A percentile compares a stretch with the other conserved stretches of the same genome.
phyloP scores from a whole-genome alignment of 2,329 filamentous ascomycete species.

The Capronia americana region DNA sequence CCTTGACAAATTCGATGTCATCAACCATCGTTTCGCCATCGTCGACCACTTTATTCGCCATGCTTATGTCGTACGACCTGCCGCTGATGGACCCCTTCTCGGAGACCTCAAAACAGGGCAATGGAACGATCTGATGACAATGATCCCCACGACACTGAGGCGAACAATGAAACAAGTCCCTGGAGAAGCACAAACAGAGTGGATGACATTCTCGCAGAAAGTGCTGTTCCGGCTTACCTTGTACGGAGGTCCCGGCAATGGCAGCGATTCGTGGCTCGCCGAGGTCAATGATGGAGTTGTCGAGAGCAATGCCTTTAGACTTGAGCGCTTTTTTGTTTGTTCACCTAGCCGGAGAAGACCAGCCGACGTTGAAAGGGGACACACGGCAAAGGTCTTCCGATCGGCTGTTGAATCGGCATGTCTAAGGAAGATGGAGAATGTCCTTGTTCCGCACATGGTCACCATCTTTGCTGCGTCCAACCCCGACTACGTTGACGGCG shows the following conservation, averaged over 20 bases:
- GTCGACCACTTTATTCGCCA: slow-evolving; percentile 30
- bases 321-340: slow-evolving; percentile 27
- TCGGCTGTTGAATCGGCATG: slow-evolving; percentile 22
- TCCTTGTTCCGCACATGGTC: slow-evolving; percentile 15
- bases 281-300: slow-evolving; percentile 11
- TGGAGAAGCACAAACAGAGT: slow-evolving; percentile 17
- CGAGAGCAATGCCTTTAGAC: slow-evolving; percentile 18
- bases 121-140: slow-evolving; percentile 22
- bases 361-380: slow-evolving; percentile 6
- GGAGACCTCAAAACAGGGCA: slow-evolving; percentile 17
- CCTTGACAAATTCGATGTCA: slow-evolving; percentile 22
- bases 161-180: slow-evolving; percentile 22
- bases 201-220: slow-evolving; percentile 27
- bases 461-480: slow-evolving; percentile 22
- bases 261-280: slow-evolving; percentile 27
- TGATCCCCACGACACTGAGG: slow-evolving; percentile 27
- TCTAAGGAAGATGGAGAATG: not conserved
- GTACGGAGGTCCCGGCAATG: slow-evolving; percentile 27
- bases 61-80: slow-evolving; percentile 20
- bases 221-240: slow-evolving; percentile 28
- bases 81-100: slow-evolving; percentile 4
- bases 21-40: slow-evolving; percentile 28
- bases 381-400: slow-evolving; percentile 20
- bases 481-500: slow-evolving; percentile 25
- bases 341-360: not conserved